Evolutionary conservation across 108 stramenopile genomes (phyloP).

Genomic region (Mayamaea pseudoterrestris): DNA sequence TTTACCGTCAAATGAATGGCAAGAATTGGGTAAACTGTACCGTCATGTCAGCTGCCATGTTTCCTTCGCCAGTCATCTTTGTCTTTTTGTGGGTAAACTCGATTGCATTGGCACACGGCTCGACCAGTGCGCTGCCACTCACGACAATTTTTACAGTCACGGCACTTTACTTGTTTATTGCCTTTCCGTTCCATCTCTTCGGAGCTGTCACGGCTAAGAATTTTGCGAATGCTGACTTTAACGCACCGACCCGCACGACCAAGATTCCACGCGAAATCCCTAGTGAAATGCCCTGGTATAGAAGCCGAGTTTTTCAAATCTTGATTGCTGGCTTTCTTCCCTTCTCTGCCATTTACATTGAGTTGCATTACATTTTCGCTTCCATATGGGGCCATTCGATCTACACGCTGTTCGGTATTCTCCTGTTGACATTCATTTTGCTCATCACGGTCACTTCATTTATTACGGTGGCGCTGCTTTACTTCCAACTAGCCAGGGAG

Average conservation of each 20-base stretch:
- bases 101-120: slow-evolving; percentile 80
- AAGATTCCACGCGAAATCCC: slow-evolving; percentile 95
- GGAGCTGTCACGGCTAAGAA: slow-evolving; percentile 91
- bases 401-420: slow-evolving; percentile 97
- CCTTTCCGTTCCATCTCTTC: slow-evolving; percentile 83
- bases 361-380: slow-evolving; percentile 95
- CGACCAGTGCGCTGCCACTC: slow-evolving; percentile 91
- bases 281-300: slow-evolving; percentile 71
- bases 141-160: slow-evolving; percentile 83
- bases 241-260: slow-evolving; percentile 94
- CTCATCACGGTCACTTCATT: slow-evolving; percentile 86
- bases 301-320: slow-evolving; percentile 55
- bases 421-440: slow-evolving; percentile 88
- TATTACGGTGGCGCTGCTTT: slow-evolving; percentile 90
- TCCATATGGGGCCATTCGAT: slow-evolving; percentile 99
- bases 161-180: slow-evolving; percentile 66
- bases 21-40: slow-evolving; percentile 89
- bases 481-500: slow-evolving; percentile 96
- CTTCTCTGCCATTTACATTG: slow-evolving; percentile 97
- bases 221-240: slow-evolving; percentile 70
- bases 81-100: slow-evolving; percentile 91
- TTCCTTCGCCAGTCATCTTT: slow-evolving; percentile 72
- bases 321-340: slow-evolving; percentile 96
- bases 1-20: slow-evolving; percentile 90
- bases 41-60: slow-evolving; percentile 68